A percentile compares a stretch with the other conserved stretches of the same genome.
Evolutionary conservation across 495 filamentous ascomycete species (phyloP).

Genomic region (Xylaria palmicola): DNA sequence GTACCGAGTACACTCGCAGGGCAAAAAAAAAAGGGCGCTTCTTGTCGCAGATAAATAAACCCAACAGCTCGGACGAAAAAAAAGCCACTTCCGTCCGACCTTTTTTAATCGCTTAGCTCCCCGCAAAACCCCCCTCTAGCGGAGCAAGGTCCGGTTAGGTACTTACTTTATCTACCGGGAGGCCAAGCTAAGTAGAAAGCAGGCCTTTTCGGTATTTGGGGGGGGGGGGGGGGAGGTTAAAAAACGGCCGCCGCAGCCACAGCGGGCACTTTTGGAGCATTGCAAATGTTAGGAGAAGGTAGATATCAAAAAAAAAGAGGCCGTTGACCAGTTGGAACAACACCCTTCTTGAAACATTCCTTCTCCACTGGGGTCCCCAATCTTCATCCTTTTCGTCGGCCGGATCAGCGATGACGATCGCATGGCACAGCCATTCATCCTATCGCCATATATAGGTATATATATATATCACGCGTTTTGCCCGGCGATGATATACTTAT

Average conservation of each 20-base stretch:
- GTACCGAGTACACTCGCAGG: too few relatives aligned
- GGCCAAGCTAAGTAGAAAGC: background rate
- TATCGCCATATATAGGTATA: background rate
- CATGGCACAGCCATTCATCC: background rate
- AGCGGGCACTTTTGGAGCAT: background rate
- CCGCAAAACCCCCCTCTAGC: too few relatives aligned
- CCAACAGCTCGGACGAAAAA: too few relatives aligned
- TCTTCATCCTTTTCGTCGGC: too few relatives aligned
- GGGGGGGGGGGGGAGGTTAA: too few relatives aligned
- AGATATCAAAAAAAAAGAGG: background rate
- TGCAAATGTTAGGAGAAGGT: background rate
- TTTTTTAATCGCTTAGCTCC: too few relatives aligned
- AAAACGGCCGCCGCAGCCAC: constrained; percentile 11
- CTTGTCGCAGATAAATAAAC: too few relatives aligned
- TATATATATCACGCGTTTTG: background rate
- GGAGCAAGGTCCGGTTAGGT: too few relatives aligned
- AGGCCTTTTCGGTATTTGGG: background rate
- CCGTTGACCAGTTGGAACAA: too few relatives aligned
- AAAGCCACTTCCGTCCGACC: too few relatives aligned
- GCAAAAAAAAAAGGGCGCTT: too few relatives aligned
- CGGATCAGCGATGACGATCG: constrained; percentile 1
- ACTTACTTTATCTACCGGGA: background rate
- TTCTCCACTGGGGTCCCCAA: too few relatives aligned
- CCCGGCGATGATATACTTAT: background rate
- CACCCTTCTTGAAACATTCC: constrained; percentile 12